Evolutionary conservation across 116 monocot species (phyloP).

Genomic region (Thalassia testudinum): DNA sequence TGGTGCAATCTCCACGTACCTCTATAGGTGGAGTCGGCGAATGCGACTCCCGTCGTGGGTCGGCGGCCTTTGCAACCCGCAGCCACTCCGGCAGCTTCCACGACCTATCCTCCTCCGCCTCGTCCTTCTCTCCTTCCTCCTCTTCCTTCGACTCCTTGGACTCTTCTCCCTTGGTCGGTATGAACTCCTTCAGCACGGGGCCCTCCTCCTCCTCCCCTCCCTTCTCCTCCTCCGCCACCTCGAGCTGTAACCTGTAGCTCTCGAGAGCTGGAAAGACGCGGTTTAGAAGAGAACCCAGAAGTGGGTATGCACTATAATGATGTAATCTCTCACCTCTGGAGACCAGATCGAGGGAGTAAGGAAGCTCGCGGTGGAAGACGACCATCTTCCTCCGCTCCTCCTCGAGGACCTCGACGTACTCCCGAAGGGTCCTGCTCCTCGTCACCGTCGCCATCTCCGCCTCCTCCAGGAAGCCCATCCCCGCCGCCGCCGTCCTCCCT

Average conservation of each 20-base stretch:
- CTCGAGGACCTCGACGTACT: constrained; percentile 51
- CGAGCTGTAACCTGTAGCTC: constrained; percentile 26
- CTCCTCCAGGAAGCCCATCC: constrained; percentile 15
- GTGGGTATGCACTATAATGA: no score
- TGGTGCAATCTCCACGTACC: not conserved
- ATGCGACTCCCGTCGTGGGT: no score
- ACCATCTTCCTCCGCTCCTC: constrained; percentile 73
- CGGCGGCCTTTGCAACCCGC: constrained; percentile 41
- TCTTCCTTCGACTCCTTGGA: constrained; percentile 17
- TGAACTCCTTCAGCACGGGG: constrained; percentile 77
- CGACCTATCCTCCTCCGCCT: not conserved
- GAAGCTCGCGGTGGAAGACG: constrained; percentile 74
- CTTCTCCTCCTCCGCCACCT: constrained; percentile 2
- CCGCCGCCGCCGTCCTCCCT: not conserved
- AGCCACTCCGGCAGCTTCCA: constrained; percentile 68
- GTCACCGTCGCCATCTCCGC: constrained; percentile 17
- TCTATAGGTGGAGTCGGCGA: not conserved
- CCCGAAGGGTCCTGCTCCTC: constrained; percentile 5
- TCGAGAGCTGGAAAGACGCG: constrained; percentile 40
- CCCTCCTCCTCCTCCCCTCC: constrained; percentile 15
- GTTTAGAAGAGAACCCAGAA: not conserved
- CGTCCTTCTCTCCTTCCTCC: constrained; percentile 2
- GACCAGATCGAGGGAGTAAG: constrained; percentile 63
- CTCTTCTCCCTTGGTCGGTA: constrained; percentile 39
- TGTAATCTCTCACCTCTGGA: constrained; percentile 21